Evolutionary conservation across 495 filamentous ascomycete species (phyloP).

Genomic region (Neurospora tetraspora): DNA sequence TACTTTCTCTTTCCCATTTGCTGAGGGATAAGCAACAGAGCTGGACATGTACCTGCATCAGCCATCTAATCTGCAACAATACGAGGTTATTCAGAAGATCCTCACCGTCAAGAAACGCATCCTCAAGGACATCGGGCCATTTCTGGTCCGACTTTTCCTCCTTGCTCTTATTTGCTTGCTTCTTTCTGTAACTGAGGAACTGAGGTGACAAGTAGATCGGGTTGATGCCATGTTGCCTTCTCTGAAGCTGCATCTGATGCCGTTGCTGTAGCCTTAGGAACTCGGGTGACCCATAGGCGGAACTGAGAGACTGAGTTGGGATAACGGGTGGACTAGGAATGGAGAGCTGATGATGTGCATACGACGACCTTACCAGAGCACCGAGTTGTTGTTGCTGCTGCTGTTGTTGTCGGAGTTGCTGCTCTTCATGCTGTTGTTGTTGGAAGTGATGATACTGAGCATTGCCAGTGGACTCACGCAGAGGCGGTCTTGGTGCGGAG

Average conservation of each 20-base stretch:
- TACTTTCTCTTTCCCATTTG: slow-evolving; percentile 70
- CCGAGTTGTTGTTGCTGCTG: slow-evolving; percentile 1
- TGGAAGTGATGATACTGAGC: slow-evolving; percentile 26
- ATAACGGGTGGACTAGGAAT: slow-evolving; percentile 34
- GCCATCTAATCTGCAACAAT: background rate
- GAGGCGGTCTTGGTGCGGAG: slow-evolving; percentile 29
- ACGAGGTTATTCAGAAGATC: background rate
- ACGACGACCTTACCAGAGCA: slow-evolving; percentile 23
- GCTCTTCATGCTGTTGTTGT: background rate
- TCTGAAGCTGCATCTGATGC: slow-evolving; percentile 9
- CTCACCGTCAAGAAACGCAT: slow-evolving; percentile 84
- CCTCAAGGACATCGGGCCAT: slow-evolving; percentile 79
- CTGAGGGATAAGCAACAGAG: slow-evolving; percentile 66
- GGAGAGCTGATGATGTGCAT: slow-evolving; percentile 24
- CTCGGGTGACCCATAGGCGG: slow-evolving; percentile 22
- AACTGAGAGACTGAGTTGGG: slow-evolving; percentile 31
- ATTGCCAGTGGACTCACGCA: slow-evolving; percentile 41
- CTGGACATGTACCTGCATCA: slow-evolving; percentile 32
- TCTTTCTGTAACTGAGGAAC: slow-evolving; percentile 60
- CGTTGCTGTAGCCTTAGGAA: slow-evolving; percentile 12
- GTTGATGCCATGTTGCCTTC: slow-evolving; percentile 28
- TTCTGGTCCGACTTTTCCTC: slow-evolving; percentile 38
- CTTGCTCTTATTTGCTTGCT: slow-evolving; percentile 51
- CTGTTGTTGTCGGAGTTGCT: background rate
- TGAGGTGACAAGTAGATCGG: slow-evolving; percentile 41